These are phyloP conservation scores for Euryodendron excelsum DNA, from an alignment of 148 eudicot species.

Conservation along the genomic window DNA sequence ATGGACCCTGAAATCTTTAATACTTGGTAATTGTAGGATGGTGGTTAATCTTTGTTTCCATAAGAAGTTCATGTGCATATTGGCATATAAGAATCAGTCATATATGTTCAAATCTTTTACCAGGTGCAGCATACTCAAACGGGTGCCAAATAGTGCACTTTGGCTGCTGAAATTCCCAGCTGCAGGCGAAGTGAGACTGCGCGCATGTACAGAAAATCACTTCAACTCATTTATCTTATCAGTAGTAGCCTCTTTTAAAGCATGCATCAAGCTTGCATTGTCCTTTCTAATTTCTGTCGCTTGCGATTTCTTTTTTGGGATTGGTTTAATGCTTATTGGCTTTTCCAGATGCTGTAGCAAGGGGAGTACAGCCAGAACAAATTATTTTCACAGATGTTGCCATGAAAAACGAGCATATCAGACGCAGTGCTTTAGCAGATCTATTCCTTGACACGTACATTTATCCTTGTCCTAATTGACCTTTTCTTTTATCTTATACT, in stretches of 20 bases:
- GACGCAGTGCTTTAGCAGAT: conserved; percentile 84
- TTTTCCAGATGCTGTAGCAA: conserved; percentile 76
- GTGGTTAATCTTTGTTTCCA: background rate
- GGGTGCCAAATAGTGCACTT: conserved; percentile 83
- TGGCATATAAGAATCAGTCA: background rate
- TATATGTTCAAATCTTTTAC: background rate
- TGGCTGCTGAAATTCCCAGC: conserved; percentile 95
- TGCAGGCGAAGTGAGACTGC: conserved; percentile 87
- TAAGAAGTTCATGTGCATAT: background rate
- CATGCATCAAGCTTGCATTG: too few species aligned
- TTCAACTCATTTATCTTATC: background rate
- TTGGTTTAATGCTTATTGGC: background rate
- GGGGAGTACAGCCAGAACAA: conserved; percentile 83
- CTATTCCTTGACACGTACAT: conserved; percentile 86
- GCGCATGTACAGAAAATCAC: conserved; percentile 55
- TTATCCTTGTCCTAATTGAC: background rate
- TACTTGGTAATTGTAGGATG: conserved; percentile 48
- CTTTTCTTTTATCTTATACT: background rate
- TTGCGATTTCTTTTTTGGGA: background rate
- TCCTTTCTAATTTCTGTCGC: background rate
- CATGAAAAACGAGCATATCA: conserved; percentile 80
- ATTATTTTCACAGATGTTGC: conserved; percentile 96
- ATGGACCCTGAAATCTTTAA: conserved; percentile 87
- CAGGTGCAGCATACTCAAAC: conserved; percentile 94
- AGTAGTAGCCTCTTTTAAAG: background rate